Evolutionary conservation across 257 asterid genomes (phyloP), one percentile per base, ranked within the genome.

Genomic region (Ballota nigra): DNA sequence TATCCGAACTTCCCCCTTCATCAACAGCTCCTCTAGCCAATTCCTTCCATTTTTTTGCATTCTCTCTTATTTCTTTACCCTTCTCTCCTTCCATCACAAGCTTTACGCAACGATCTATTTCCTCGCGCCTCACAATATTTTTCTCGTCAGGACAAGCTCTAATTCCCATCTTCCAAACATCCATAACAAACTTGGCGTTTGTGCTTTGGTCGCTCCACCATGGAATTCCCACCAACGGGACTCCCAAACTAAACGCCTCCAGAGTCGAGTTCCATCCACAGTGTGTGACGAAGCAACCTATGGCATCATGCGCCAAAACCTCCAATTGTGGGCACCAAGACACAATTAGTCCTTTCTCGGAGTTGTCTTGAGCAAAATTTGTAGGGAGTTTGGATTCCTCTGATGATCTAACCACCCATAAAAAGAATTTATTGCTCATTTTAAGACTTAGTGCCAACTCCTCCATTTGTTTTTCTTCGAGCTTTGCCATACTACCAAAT

Each of bases 181-280:
- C 81, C 81, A 67, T 76, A 66, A 80, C 76, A 12, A 40, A 34
- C 66, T 76, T 75, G 0, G 83, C 73, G 2, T 76, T 80, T 49
- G 70, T 80, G 16, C 56, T 24, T 13, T 80, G 78, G 10, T 80
- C 80, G 16, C 69, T 80, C 78, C 78, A 80, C 68, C 70, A 57
- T 0, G 84, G 81, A 65, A 76, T 8, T 12, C 23, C 81, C 61
- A 80, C 81, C 78, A 72, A 67, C 1, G 84, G 84, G 9, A 76
- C 81, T 1, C 84, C 84, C 28, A 76, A 3, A 16, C 81, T 45
- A n/a, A 72, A 5, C 0, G 81, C 81, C 24, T 80, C 84, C 29
- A 80, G 24, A 1, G 76, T 80, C 75, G 79, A 80, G 16, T 80
- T 80, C 84, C 81, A 80, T 24, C 84, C 84, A 28, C 81, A 75